Percentiles rank a stretch among this genome's conserved stretches.
phyloP scores from a whole-genome alignment of 139 green algal genomes.

The Parachlorella kessleri region DNA sequence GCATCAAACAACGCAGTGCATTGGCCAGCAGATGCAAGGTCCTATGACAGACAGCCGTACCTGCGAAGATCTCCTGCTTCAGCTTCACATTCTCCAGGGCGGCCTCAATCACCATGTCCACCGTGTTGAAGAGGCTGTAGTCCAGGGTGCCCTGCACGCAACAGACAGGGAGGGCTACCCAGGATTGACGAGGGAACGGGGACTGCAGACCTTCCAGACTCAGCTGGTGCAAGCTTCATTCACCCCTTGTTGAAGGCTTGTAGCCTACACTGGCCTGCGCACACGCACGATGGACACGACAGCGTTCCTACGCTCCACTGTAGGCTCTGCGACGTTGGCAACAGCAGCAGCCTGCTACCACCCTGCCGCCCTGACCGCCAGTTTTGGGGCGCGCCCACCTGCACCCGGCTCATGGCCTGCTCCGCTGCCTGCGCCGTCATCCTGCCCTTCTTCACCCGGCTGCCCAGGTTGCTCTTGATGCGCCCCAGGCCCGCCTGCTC shows the following conservation, averaged over 20 bases:
- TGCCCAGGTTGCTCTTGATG: constrained; percentile 88
- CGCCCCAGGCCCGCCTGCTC: constrained; percentile 81
- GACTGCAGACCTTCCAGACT: too few species aligned
- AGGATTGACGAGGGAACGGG: too few species aligned
- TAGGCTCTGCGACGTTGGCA: too few species aligned
- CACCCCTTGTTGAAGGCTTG: too few species aligned
- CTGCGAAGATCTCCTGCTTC: constrained; percentile 92
- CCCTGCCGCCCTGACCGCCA: background rate
- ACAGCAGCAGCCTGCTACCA: background rate
- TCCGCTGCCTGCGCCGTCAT: constrained; percentile 71
- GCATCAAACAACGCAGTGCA: too few species aligned
- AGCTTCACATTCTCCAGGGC: constrained; percentile 94
- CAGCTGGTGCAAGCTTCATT: too few species aligned
- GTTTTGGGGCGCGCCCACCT: background rate
- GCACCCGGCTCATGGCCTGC: constrained; percentile 65
- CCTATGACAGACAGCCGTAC: too few species aligned
- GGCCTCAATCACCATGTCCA: constrained; percentile 99
- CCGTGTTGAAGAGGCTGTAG: constrained; percentile 80
- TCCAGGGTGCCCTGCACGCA: constrained; percentile 60
- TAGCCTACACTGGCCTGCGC: too few species aligned
- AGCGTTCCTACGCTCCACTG: too few species aligned
- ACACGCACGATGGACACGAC: too few species aligned
- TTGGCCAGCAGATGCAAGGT: too few species aligned
- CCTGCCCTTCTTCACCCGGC: constrained; percentile 89
- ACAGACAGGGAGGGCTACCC: background rate